Evolutionary conservation across 257 asterid species (phyloP), one percentile per base, ranked within the genome.

Genomic region (Primulina eburnea): DNA sequence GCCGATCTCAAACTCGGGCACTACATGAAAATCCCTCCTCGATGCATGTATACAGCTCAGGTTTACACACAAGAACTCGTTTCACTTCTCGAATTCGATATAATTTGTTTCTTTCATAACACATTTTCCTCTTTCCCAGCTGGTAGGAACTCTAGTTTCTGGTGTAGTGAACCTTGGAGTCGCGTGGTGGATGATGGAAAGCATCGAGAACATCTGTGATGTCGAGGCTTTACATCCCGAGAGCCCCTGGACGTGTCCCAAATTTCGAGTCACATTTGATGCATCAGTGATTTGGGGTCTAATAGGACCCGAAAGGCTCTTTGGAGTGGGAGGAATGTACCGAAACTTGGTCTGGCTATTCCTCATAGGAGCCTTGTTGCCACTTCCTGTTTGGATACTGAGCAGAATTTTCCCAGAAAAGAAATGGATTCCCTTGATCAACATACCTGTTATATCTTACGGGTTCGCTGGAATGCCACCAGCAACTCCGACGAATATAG

Each of bases 401-500:
- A 92, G 98, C 86, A 90, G 82, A 71, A 60, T 88, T 18, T 89
- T 64, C 80, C 96, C 98, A 0, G 85, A 89, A 4, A 82, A 92
- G 84, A 92, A 92, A 83, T 92, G 98, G 98, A 92, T 92, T 35
- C 84, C 96, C 0, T 62, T 92, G 75, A 92, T 92, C 64, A 89
- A 92, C 83, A 85, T 92, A 24, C 96, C 98, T 0, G 96, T 92
- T 53, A 92, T 92, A 35, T 79, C 96, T 0, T 92, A 85, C 11
- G 98, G 98, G 8, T 92, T 92, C 9, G 96, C 98, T 0, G 98
- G 98, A 73, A 89, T 92, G 96, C 98, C 98, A 0, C 98, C 98
- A 0, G 98, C 96, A n/a, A 89, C 98, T 1, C 98, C 98, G 5
- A 89, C 98, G 10, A 92, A 92, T 67, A 92, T 92, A 0, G 96